A percentile compares a stretch with the other conserved stretches of the same genome.
Evolutionary conservation across 2,329 filamentous ascomycete genomes (phyloP).

Genomic region (Fusarium temperatum): DNA sequence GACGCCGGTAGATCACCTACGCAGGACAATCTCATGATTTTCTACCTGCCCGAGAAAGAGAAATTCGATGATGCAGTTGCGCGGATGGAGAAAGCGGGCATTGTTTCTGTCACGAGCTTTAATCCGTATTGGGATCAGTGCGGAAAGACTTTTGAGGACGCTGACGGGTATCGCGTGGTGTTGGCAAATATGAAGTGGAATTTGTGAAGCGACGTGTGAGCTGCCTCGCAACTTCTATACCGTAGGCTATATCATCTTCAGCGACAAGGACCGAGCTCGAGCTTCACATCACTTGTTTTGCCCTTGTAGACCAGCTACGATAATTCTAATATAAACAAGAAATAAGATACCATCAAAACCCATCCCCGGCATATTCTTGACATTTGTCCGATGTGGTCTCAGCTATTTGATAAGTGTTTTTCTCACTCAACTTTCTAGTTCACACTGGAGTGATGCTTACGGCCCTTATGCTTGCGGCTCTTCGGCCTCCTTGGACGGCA

Average conservation of each 20-base stretch:
- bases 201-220: background rate
- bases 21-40: background rate
- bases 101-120: background rate
- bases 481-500: background rate
- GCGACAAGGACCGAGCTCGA: fast-evolving
- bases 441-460: background rate
- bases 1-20: background rate
- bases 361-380: background rate
- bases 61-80: background rate
- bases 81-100: background rate
- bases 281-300: background rate
- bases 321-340: background rate
- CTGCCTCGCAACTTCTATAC: fast-evolving
- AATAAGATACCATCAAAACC: background rate
- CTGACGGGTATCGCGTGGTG: background rate
- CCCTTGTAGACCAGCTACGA: background rate
- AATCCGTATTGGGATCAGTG: background rate
- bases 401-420: background rate
- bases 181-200: background rate
- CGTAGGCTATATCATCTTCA: fast-evolving
- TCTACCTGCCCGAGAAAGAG: background rate
- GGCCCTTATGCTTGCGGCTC: background rate
- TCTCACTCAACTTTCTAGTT: background rate
- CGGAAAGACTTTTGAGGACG: background rate
- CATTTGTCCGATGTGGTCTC: fast-evolving